Percentiles rank a stretch among this genome's conserved stretches.
These are phyloP conservation scores for Amesomyces nigricolor DNA, from an alignment of 2,329 filamentous ascomycete genomes.

Conservation along the genomic window DNA sequence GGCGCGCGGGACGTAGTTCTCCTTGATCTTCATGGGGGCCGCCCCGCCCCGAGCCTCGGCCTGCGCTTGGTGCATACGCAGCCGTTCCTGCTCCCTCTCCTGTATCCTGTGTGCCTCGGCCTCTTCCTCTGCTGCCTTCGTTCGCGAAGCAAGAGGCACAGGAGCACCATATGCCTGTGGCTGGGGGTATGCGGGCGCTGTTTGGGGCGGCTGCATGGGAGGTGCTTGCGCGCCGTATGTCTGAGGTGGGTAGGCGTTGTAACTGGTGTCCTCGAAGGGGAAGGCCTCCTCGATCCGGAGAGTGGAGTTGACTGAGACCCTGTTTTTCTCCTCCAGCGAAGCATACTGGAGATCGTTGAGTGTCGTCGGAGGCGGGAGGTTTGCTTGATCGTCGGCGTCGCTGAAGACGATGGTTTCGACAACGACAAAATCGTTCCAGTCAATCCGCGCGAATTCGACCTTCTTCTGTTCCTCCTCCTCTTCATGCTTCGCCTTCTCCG, in stretches of 20 bases:
- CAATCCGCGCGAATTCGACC: slow-evolving; percentile 72
- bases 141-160: slow-evolving; percentile 30
- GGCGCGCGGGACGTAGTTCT: slow-evolving; percentile 85
- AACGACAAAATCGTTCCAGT: slow-evolving; percentile 97
- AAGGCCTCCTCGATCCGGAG: slow-evolving; percentile 92
- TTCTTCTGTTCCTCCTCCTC: slow-evolving; percentile 80
- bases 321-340: slow-evolving; percentile 90
- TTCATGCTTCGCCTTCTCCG: slow-evolving; percentile 82
- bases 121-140: slow-evolving; percentile 46
- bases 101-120: slow-evolving; percentile 59
- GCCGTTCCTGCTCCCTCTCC: slow-evolving; percentile 54
- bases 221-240: slow-evolving; percentile 43
- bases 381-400: slow-evolving; percentile 77
- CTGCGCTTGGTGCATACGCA: slow-evolving; percentile 68
- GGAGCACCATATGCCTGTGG: slow-evolving; percentile 31
- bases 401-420: slow-evolving; percentile 93
- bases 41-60: slow-evolving; percentile 66
- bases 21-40: slow-evolving; percentile 80
- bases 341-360: slow-evolving; percentile 90
- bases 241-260: slow-evolving; percentile 44
- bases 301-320: slow-evolving; percentile 75
- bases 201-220: slow-evolving; percentile 31
- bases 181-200: slow-evolving; percentile 33
- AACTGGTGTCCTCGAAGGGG: slow-evolving; percentile 66
- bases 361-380: slow-evolving; percentile 82